Conservation (phyloP, 2,329 filamentous ascomycete species). For the Daldinia sp. region DNA sequence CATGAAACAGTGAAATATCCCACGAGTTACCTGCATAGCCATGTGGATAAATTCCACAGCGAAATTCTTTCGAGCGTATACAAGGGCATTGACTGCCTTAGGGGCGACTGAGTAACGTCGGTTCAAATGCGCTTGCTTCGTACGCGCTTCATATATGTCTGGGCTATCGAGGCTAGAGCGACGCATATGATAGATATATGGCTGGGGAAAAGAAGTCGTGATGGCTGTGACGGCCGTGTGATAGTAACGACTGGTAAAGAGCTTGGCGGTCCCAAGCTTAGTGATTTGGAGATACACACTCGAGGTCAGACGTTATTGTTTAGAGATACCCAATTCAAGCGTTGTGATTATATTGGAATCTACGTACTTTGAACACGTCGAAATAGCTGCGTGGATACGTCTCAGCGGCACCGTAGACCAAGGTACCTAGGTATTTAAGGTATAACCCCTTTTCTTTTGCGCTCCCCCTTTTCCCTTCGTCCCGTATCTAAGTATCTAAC, state of each 20-base stretch:
- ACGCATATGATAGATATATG: neutral
- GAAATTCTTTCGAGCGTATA: neutral
- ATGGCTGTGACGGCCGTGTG: no score
- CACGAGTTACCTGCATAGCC: neutral
- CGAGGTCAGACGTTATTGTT: constrained; percentile 3
- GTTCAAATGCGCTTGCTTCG: neutral
- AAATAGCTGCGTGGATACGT: neutral
- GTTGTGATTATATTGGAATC: neutral
- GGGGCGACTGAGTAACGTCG: neutral
- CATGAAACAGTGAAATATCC: neutral
- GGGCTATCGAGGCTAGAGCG: neutral
- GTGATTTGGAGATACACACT: neutral
- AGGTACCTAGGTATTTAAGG: no score
- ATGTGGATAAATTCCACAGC: neutral
- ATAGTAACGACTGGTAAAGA: neutral
- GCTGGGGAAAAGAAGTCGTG: neutral
- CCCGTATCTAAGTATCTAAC: no score
- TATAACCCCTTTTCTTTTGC: neutral
- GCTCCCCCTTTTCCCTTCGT: no score
- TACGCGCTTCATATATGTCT: neutral
- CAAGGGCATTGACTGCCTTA: neutral
- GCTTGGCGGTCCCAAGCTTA: neutral
- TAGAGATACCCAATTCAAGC: constrained; percentile 6
- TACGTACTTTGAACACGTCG: neutral
- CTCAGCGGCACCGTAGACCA: neutral